Conservation (phyloP, 768 basidiomycete genomes). For the Naganishia vishniacii region DNA sequence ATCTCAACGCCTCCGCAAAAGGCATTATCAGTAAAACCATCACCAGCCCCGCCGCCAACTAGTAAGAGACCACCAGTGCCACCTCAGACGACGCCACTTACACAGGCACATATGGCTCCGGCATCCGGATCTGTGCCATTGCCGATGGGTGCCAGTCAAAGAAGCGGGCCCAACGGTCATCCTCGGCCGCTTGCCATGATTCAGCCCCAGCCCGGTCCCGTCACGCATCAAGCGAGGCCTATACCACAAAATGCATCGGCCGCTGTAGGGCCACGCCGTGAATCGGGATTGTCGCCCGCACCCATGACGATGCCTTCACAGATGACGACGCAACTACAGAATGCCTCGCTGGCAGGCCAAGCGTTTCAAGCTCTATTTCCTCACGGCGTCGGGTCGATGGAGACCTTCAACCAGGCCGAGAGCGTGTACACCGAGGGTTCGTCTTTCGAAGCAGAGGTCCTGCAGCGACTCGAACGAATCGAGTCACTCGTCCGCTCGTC, state of each 20-base stretch:
- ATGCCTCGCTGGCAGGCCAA: not conserved
- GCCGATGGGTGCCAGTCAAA: not conserved
- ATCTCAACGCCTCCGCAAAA: constrained; percentile 4
- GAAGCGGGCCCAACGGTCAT: not conserved
- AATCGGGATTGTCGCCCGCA: not conserved
- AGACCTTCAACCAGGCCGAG: not conserved
- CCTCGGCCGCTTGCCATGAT: not conserved
- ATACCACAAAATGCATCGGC: not conserved
- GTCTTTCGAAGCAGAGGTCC: not conserved
- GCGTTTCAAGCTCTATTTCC: constrained; percentile 4
- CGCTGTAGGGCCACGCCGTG: not conserved
- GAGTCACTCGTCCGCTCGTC: constrained; percentile 9
- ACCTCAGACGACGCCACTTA: not conserved
- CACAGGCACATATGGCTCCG: not conserved
- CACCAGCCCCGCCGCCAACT: not conserved
- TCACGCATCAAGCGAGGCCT: not conserved
- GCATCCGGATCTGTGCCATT: not conserved
- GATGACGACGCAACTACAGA: not conserved
- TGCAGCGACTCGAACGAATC: constrained; percentile 2
- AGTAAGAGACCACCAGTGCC: constrained; percentile 4
- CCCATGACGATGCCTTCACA: not conserved
- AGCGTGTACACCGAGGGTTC: constrained; percentile 16
- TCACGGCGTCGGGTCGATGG: not conserved
- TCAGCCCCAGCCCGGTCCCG: not conserved
- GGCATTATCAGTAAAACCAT: constrained; percentile 2